Base-by-base conservation (phyloP, 495 filamentous ascomycete species). In the Neurospora tetrasperma region DNA sequence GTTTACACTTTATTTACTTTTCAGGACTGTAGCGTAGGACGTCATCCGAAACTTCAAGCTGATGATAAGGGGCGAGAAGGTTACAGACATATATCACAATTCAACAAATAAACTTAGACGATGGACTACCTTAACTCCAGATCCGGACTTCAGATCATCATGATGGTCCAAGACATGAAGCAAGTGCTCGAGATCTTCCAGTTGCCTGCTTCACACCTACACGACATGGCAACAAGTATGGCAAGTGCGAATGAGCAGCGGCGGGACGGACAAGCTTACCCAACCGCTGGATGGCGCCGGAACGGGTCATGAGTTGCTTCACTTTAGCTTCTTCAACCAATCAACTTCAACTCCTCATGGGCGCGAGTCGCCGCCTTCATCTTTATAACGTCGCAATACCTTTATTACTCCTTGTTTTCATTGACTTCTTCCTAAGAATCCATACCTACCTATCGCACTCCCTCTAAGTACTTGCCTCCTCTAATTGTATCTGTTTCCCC, bases 311-410 rank as follows among this genome's bases (percentile, higher is more conserved):
- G 54, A 62, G 54, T 6, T 31, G 6, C 54, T 62, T 62, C 54
- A 62, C 11, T 14, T 31, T 31, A 31, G 27, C 54, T 62, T 23
- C 23, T 31, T 35, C 18, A 68, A n/a, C 46, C 62, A 31, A n/a
- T 69, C 71, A 73, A 66, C 66, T 73, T 69, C 38, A 72, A 16
- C 27, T 18, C 54, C 54, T 62, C 54, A 62, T 35, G 54, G 27
- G 48, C 20, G 48, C 48, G 10, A 59, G 48, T 59, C 23, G 48
- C 48, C 48, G 20, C 23, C 20, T 59, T 62, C 27, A 35, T 14
- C 27, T 62, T 59, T 14, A 59, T 14, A 59, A 23, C 48, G 10
- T 59, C 11, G n/a, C 9, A 48, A 48, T 59, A 31, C 35, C 35
- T 38, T 5, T 5, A 39, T 39, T 8, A 1, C 7, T 39, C 39